These are phyloP conservation scores for Dimocarpus longan DNA, from an alignment of 345 rosid species.

Conservation along the genomic window DNA sequence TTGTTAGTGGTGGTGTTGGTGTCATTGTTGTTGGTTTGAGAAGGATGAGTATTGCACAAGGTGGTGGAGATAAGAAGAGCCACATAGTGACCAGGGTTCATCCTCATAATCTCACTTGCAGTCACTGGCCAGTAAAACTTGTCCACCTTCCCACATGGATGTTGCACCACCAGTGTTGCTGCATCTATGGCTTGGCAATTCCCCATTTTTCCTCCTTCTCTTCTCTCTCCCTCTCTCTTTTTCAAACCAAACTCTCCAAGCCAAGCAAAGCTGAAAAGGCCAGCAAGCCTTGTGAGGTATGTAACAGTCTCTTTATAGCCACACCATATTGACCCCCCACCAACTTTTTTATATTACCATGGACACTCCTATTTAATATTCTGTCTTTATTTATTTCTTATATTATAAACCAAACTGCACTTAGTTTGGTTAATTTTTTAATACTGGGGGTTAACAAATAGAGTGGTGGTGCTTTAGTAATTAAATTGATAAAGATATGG, in stretches of 20 bases:
- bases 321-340: slow-evolving; percentile 26
- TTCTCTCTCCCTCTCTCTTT: background rate
- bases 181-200: slow-evolving; percentile 93
- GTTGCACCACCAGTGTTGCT: slow-evolving; percentile 72
- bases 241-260: background rate
- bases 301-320: slow-evolving; percentile 45
- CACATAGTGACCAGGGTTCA: slow-evolving; percentile 89
- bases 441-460: too few species aligned
- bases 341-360: slow-evolving; percentile 8
- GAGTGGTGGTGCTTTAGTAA: background rate
- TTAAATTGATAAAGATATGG: background rate
- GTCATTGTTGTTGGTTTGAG: slow-evolving; percentile 31
- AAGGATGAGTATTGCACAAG: slow-evolving; percentile 22
- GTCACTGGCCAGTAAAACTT: slow-evolving; percentile 60
- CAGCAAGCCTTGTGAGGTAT: slow-evolving; percentile 7
- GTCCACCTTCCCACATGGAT: slow-evolving; percentile 76
- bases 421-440: too few species aligned
- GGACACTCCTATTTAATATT: too few species aligned
- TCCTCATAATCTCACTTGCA: slow-evolving; percentile 74
- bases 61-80: slow-evolving; percentile 88
- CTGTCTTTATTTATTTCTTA: background rate
- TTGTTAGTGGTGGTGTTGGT: background rate
- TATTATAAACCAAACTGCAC: too few species aligned
- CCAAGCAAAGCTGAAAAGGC: background rate
- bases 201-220: slow-evolving; percentile 52